Conservation (phyloP, 768 basidiomycete genomes). For the Serendipita sp. region DNA sequence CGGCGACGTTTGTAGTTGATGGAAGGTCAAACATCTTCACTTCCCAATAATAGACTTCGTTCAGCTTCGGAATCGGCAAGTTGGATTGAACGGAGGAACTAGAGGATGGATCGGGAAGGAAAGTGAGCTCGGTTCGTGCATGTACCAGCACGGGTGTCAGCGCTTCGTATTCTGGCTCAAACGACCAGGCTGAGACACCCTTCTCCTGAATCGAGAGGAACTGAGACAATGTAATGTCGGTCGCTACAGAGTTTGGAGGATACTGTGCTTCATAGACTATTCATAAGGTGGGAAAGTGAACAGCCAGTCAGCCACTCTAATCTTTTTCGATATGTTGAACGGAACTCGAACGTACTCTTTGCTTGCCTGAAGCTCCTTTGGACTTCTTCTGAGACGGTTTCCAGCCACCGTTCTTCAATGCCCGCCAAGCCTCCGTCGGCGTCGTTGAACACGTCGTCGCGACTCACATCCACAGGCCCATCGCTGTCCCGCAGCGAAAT, state of each 20-base stretch:
- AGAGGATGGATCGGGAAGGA: slow-evolving; percentile 89
- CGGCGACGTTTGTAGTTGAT: slow-evolving; percentile 66
- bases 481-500: slow-evolving; percentile 73
- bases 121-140: slow-evolving; percentile 91
- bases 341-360: slow-evolving; percentile 47
- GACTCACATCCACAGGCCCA: slow-evolving; percentile 84
- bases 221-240: slow-evolving; percentile 95
- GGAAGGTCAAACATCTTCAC: slow-evolving; percentile 98
- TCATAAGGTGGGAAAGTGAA: background rate
- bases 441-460: slow-evolving; percentile 66
- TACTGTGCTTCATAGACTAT: slow-evolving; percentile 73
- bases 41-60: slow-evolving; percentile 99
- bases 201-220: slow-evolving; percentile 99
- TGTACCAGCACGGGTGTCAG: slow-evolving; percentile 86
- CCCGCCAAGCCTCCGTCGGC: slow-evolving; percentile 89
- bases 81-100: slow-evolving; percentile 94
- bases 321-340: background rate
- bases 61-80: slow-evolving; percentile 88
- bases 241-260: slow-evolving; percentile 89
- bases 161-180: slow-evolving; percentile 96
- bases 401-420: slow-evolving; percentile 87
- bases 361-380: slow-evolving; percentile 64
- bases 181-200: slow-evolving; percentile 97
- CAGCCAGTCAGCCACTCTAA: background rate
- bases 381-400: slow-evolving; percentile 50